Evolutionary conservation across 768 basidiomycete genomes (phyloP), one percentile per base, ranked within the genome.

Genomic region (Trametes cubensis): DNA sequence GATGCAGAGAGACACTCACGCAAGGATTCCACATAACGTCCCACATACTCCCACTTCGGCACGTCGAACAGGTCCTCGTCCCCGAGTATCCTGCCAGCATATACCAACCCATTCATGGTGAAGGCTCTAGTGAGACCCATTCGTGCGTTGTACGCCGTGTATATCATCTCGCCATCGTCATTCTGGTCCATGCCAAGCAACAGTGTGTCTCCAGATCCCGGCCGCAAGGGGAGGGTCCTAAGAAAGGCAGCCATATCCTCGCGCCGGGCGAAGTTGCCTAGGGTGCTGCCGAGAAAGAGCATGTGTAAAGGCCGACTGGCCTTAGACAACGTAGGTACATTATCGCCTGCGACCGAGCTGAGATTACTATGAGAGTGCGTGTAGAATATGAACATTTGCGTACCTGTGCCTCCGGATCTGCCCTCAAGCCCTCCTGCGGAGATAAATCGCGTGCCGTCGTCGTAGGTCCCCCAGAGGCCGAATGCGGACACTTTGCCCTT

Each of bases 391-490:
- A n/a, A n/a, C n/a, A n/a, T 25, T 23, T 47, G 7, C 21, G 13
- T 6, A 46, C 20, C 20, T 34, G 6, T 6, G 11, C 34, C 34
- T 2, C 34, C 10, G 34, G 34, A 34, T 34, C 62, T 56, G 4
- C 65, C 75, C 13, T 77, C 68, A 30, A 92, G 74, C 18, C 86
- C 87, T 6, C 89, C 88, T 44, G 84, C 78, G 45, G 83, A 75
- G 55, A 95, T 80, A 70, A 89, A 94, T 60, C 86, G 86, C 45
- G 98, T 78, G 2, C 95, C 95, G 28, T 89, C 88, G 50, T 96
- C 87, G 72, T 93, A 98, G 3, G 94, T 96, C 23, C 92, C 96
- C 72, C 91, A 92, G 66, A 98, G 82, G 21, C 95, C 96, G 60
- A 87, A 87, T 45, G 85, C 86, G 2, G 83, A 78, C 39, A 98